Evolutionary conservation across 768 basidiomycete genomes (phyloP).

Genomic region (Lactarius deliciosus): DNA sequence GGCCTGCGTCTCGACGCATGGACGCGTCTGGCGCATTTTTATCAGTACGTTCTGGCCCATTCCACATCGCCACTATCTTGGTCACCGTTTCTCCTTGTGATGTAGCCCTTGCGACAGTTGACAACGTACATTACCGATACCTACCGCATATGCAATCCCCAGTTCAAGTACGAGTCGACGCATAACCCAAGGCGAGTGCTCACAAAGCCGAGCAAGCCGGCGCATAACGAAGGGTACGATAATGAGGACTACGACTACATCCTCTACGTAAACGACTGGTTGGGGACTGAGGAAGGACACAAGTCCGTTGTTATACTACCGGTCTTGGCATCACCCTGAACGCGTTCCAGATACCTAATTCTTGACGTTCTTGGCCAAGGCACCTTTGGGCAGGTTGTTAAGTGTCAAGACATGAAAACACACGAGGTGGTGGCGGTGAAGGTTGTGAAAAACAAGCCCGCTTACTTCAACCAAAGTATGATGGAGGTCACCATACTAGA

Average conservation of each 20-base stretch:
- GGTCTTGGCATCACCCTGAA: conserved; percentile 21
- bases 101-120: conserved; percentile 61
- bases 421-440: conserved; percentile 99
- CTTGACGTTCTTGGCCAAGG: conserved; percentile 98
- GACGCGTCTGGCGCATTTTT: conserved; percentile 73
- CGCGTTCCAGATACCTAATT: conserved; percentile 76
- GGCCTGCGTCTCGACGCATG: conserved; percentile 69
- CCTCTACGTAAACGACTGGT: conserved; percentile 97
- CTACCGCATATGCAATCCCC: conserved; percentile 91
- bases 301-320: conserved; percentile 57
- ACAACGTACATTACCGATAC: conserved; percentile 89
- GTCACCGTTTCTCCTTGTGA: conserved; percentile 27
- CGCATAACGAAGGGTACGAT: conserved; percentile 95
- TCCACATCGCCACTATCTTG: conserved; percentile 9
- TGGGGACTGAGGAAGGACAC: conserved; percentile 92
- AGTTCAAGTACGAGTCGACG: conserved; percentile 91
- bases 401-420: conserved; percentile 99
- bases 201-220: conserved; percentile 95
- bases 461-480: conserved; percentile 99
- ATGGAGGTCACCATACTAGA: conserved; percentile 99
- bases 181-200: conserved; percentile 95
- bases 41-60: conserved; percentile 57
- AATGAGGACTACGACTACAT: conserved; percentile 99
- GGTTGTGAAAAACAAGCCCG: conserved; percentile 99
- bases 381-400: conserved; percentile 98